phyloP scores from a whole-genome alignment of 129 eudicot genomes.

The Solidago caesia region DNA sequence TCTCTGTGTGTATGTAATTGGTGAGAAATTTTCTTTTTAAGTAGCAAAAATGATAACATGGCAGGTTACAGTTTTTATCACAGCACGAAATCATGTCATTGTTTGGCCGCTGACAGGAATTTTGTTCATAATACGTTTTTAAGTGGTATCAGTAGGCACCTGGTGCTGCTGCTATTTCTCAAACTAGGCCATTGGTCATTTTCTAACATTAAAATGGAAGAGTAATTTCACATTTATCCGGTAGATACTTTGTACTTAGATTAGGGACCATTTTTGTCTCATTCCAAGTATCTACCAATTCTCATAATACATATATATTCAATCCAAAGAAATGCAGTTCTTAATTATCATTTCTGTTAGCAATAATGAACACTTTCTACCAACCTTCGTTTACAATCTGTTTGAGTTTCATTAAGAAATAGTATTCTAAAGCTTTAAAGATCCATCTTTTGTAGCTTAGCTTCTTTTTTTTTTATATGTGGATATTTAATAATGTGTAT shows the following conservation, averaged over 20 bases:
- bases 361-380: neutral
- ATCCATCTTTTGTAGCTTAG: neutral
- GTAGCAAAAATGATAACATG: neutral
- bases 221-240: neutral
- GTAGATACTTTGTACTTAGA: neutral
- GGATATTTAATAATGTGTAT: conserved; percentile 1
- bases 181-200: neutral
- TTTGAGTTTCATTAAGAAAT: neutral
- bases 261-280: neutral
- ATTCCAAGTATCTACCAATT: neutral
- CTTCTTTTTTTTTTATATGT: neutral
- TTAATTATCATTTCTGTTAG: neutral
- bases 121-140: neutral
- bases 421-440: neutral
- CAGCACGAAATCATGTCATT: neutral
- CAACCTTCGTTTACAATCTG: neutral
- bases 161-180: neutral
- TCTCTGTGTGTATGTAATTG: neutral
- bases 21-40: neutral
- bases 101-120: neutral
- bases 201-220: neutral
- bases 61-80: neutral
- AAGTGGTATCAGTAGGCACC: neutral
- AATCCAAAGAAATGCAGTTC: neutral
- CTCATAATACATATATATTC: neutral